phyloP scores from a whole-genome alignment of 2,329 filamentous ascomycete species.

The Exophiala phaeomuriformis region DNA sequence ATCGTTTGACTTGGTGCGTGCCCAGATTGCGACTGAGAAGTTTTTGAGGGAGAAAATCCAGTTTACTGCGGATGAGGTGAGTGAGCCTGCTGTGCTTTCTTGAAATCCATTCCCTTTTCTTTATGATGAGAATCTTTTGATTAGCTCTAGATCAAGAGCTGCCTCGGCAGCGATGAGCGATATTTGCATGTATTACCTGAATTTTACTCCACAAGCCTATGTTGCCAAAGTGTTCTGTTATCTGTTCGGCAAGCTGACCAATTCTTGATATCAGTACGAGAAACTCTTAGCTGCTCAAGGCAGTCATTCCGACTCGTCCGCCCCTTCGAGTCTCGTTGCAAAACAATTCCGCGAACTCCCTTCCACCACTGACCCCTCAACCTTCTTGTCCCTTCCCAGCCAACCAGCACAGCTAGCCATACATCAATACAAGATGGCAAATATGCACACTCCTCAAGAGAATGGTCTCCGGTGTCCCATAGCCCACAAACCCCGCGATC shows the following conservation, averaged over 20 bases:
- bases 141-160: slow-evolving; percentile 86
- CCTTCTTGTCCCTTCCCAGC: slow-evolving; percentile 26
- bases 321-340: slow-evolving; percentile 8
- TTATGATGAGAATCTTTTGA: slow-evolving; percentile 39
- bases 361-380: slow-evolving; percentile 36
- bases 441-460: not conserved
- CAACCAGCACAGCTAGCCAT: slow-evolving; percentile 11
- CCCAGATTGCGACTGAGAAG: slow-evolving; percentile 12
- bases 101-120: not conserved
- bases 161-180: slow-evolving; percentile 55
- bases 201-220: slow-evolving; percentile 29
- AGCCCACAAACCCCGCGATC: slow-evolving; percentile 16
- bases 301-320: slow-evolving; percentile 13
- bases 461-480: slow-evolving; percentile 23
- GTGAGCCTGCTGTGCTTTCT: not conserved
- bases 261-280: slow-evolving; percentile 29
- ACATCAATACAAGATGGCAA: slow-evolving; percentile 13
- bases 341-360: slow-evolving; percentile 33
- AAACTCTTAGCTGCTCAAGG: slow-evolving; percentile 30
- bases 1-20: slow-evolving; percentile 8
- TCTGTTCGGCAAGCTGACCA: slow-evolving; percentile 27
- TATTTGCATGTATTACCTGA: slow-evolving; percentile 50
- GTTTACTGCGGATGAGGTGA: slow-evolving; percentile 22
- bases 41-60: slow-evolving; percentile 13
- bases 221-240: not conserved